A percentile compares a stretch with the other conserved stretches of the same genome.
Conservation (phyloP, 371 early-diverging fungal genomes). For the Cokeromyces recurvatus region DNA sequence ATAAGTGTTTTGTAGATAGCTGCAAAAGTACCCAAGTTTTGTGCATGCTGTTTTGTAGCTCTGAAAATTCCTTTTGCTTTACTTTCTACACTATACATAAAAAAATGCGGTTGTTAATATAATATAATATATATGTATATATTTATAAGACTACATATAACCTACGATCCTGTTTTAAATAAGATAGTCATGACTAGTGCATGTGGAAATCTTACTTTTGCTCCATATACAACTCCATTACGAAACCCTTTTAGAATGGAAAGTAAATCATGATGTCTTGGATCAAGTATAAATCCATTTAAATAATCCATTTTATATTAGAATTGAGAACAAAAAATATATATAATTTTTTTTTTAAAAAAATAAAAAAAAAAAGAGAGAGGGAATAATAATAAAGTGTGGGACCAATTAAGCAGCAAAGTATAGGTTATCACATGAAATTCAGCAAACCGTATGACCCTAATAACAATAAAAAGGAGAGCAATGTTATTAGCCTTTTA, state of each 20-base stretch:
- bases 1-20: conserved; percentile 91
- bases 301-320: conserved; percentile 44
- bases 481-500: no score
- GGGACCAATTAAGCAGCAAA: no score
- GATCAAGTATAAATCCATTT: conserved; percentile 57
- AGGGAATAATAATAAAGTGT: no score
- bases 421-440: no score
- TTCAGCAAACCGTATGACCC: no score
- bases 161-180: conserved; percentile 86
- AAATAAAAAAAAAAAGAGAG: no score
- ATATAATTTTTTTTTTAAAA: no score
- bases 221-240: conserved; percentile 95
- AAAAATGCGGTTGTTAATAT: no score
- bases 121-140: no score
- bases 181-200: conserved; percentile 97
- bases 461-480: no score
- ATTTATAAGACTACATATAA: no score
- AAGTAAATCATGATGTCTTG: conserved; percentile 76
- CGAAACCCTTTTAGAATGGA: conserved; percentile 91
- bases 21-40: conserved; percentile 88
- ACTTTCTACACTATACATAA: conserved; percentile 50
- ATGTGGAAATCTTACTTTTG: conserved; percentile 95
- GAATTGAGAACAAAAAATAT: neutral
- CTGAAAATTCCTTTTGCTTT: conserved; percentile 74
- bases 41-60: conserved; percentile 88